A percentile compares a stretch with the other conserved stretches of the same genome.
Evolutionary conservation across 257 asterid genomes (phyloP).

Genomic region (Henckelia pumila): DNA sequence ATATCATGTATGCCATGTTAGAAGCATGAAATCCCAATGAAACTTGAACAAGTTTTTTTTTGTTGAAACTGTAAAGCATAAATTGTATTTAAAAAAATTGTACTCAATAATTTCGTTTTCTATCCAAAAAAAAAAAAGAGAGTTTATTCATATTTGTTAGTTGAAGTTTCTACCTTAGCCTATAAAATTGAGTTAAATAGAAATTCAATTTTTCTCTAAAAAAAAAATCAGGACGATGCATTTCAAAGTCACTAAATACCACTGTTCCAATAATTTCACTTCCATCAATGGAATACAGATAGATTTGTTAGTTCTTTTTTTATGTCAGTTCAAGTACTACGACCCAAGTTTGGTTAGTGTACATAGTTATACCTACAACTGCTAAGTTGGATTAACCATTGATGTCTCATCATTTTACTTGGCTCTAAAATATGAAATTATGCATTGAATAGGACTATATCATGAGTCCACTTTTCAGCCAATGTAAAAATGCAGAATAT

Average conservation of each 20-base stretch:
- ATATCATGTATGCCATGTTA: too few relatives aligned
- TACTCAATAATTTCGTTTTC: too few relatives aligned
- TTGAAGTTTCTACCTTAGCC: not conserved
- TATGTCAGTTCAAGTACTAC: not conserved
- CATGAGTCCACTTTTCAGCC: not conserved
- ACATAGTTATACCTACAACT: not conserved
- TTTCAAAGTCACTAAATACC: not conserved
- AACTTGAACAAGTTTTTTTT: too few relatives aligned
- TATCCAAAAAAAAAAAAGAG: too few relatives aligned
- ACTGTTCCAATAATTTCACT: not conserved
- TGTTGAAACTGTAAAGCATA: too few relatives aligned
- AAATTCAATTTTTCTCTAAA: not conserved
- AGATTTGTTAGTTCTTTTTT: too few relatives aligned
- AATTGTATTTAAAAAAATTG: too few relatives aligned
- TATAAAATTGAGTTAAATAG: not conserved
- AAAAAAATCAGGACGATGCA: not conserved
- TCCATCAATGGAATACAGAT: not conserved
- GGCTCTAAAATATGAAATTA: not conserved
- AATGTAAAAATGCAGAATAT: not conserved
- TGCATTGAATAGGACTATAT: too few relatives aligned
- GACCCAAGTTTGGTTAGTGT: not conserved
- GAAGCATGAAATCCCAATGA: too few relatives aligned
- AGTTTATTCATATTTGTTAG: not conserved
- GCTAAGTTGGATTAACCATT: not conserved
- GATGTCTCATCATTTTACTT: not conserved